Evolutionary conservation across 1,139 yeast species (phyloP).

Genomic region (Kazachstania sp.): DNA sequence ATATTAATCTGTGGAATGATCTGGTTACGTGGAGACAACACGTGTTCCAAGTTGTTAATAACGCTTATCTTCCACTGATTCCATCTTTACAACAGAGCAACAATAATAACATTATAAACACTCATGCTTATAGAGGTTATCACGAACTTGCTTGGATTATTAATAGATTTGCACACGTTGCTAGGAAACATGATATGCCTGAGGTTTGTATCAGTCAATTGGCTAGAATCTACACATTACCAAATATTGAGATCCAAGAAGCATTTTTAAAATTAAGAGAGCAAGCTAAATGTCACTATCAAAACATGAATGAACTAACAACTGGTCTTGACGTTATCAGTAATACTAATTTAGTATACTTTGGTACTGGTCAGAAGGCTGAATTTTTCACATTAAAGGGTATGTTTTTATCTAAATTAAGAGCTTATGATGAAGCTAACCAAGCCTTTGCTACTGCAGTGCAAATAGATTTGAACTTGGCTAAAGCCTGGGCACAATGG

Average conservation of each 20-base stretch:
- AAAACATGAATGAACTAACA: constrained; percentile 73
- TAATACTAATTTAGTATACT: constrained; percentile 89
- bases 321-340: constrained; percentile 96
- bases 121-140: constrained; percentile 93
- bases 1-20: constrained; percentile 95
- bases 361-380: constrained; percentile 95
- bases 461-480: constrained; percentile 83
- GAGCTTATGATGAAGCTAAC: constrained; percentile 89
- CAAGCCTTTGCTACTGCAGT: constrained; percentile 98
- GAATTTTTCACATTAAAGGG: constrained; percentile 96
- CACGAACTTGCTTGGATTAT: constrained; percentile 99
- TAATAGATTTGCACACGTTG: constrained; percentile 96
- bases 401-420: constrained; percentile 87
- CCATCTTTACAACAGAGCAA: constrained; percentile 75
- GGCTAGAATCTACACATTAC: constrained; percentile 88
- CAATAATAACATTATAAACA: constrained; percentile 64
- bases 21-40: constrained; percentile 98
- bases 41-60: constrained; percentile 94
- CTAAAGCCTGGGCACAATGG: constrained; percentile 99
- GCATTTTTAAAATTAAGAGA: constrained; percentile 92
- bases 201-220: constrained; percentile 92
- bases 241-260: constrained; percentile 96
- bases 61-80: constrained; percentile 85
- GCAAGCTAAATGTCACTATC: constrained; percentile 96
- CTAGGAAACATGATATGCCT: constrained; percentile 92